A percentile compares a stretch with the other conserved stretches of the same genome.
Evolutionary conservation across 2,329 filamentous ascomycete species (phyloP).

Genomic region (Phaeoacremonium minimum): DNA sequence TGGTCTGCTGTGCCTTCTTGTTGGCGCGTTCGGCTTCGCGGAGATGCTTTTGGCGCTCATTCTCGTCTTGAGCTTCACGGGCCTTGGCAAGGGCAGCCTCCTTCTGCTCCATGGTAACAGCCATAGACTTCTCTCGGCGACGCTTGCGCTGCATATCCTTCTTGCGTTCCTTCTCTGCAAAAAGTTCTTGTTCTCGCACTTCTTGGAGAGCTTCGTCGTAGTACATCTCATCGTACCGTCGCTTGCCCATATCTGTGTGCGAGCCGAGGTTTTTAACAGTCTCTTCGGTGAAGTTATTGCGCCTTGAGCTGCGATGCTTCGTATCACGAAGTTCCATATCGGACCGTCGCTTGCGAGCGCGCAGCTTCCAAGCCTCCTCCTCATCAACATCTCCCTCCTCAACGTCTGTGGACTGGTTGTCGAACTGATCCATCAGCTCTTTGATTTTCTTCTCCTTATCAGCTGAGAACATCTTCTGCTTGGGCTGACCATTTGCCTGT

Average conservation of each 20-base stretch:
- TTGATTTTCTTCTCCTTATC: conserved; percentile 68
- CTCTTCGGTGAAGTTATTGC: conserved; percentile 53
- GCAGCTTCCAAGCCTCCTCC: conserved; percentile 48
- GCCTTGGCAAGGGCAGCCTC: conserved; percentile 77
- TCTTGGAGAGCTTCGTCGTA: conserved; percentile 79
- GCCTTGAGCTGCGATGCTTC: conserved; percentile 58
- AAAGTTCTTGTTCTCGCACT: conserved; percentile 84
- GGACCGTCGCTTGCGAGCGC: conserved; percentile 61
- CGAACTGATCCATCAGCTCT: conserved; percentile 50
- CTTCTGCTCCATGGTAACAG: conserved; percentile 86
- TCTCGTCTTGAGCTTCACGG: conserved; percentile 73
- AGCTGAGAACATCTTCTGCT: conserved; percentile 44
- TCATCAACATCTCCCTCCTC: conserved; percentile 38
- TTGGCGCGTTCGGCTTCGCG: conserved; percentile 85
- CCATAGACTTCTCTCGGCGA: conserved; percentile 91
- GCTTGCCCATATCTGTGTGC: conserved; percentile 68
- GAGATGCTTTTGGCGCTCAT: conserved; percentile 74
- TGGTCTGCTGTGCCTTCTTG: conserved; percentile 89
- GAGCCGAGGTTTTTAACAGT: conserved; percentile 59
- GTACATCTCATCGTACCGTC: conserved; percentile 71
- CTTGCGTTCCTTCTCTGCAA: conserved; percentile 96
- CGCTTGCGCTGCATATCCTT: conserved; percentile 99
- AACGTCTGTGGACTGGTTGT: conserved; percentile 34
- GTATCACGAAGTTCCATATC: conserved; percentile 62
- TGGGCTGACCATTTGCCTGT: conserved; percentile 54